Evolutionary conservation across 345 rosid species (phyloP), one percentile per base, ranked within the genome.

Genomic region (Heritiera littoralis): DNA sequence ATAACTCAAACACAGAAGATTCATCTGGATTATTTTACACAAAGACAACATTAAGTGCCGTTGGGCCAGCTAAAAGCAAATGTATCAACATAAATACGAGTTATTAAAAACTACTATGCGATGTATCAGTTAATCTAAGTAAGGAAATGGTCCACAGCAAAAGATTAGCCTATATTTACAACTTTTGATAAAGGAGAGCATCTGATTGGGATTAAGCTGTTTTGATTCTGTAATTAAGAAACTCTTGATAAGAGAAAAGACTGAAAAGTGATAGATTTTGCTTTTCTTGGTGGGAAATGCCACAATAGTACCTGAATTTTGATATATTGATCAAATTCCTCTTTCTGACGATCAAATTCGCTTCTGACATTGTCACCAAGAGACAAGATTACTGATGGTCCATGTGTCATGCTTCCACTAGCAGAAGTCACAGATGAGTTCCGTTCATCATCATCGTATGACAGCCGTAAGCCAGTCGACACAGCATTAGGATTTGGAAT

Each of bases 381-480:
- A 64, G 97, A 86, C 82, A 90, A 80, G 77, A 89, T 74, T 55
- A 88, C 80, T 30, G 93, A 87, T 61, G 90, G 87, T 12, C 88
- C 76, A 32, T 86, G 85, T 30, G 83, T 78, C 90, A 90, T 86
- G 81, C 90, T 92, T 69, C 98, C 92, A 77, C 91, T 92, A 13
- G 90, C 95, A 20, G 89, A 88, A 79, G 93, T 91, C 49, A 91
- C 90, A 75, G 95, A 86, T 28, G 98, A 94, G 82, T 91, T 91
- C 18, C 78, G 95, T 65, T 94, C 95, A 83, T 93, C 96, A 41
- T 91, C 93, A 59, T 93, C 94, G 77, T 87, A 87, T 7, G 98
- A 93, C n/a, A 94, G 86, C 81, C 94, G 88, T 80, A 94, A 83
- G 60, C 98, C 98, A 65, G 98, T 94, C 51, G 97, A 92, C 20